A percentile compares a stretch with the other conserved stretches of the same genome.
These are phyloP conservation scores for Aspergillus floridensis DNA, from an alignment of 2,329 filamentous ascomycete species.

Conservation along the genomic window DNA sequence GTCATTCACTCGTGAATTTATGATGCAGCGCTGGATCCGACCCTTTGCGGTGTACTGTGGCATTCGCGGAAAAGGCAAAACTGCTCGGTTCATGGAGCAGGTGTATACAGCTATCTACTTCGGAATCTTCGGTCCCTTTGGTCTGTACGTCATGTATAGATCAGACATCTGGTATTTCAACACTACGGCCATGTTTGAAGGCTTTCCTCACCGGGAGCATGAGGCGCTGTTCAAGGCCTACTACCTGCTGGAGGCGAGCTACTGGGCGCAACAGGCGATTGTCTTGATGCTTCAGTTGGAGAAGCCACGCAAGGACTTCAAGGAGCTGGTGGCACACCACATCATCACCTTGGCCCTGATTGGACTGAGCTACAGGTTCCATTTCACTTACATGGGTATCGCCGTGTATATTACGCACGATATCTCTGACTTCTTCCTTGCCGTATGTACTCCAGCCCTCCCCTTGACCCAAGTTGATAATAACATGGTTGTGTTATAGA, in stretches of 20 bases:
- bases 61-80: constrained; percentile 71
- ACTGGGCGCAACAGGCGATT: constrained; percentile 93
- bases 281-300: constrained; percentile 83
- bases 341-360: constrained; percentile 85
- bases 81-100: constrained; percentile 93
- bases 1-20: constrained; percentile 89
- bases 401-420: constrained; percentile 94
- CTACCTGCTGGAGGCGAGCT: constrained; percentile 89
- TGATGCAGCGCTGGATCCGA: constrained; percentile 86
- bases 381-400: constrained; percentile 93
- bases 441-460: constrained; percentile 52
- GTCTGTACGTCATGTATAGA: constrained; percentile 84
- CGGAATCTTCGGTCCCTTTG: constrained; percentile 73
- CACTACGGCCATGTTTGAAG: constrained; percentile 83
- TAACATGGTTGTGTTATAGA: constrained; percentile 48
- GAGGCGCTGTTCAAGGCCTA: constrained; percentile 87
- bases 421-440: constrained; percentile 92
- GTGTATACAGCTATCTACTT: constrained; percentile 94
- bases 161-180: constrained; percentile 98
- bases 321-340: constrained; percentile 87
- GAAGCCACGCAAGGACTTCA: constrained; percentile 92
- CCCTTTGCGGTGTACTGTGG: constrained; percentile 70
- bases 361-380: constrained; percentile 84
- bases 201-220: constrained; percentile 79
- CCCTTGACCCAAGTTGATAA: background rate